Evolutionary conservation across 352 stramenopile genomes (phyloP).

Genomic region (Globisporangium spinosum): DNA sequence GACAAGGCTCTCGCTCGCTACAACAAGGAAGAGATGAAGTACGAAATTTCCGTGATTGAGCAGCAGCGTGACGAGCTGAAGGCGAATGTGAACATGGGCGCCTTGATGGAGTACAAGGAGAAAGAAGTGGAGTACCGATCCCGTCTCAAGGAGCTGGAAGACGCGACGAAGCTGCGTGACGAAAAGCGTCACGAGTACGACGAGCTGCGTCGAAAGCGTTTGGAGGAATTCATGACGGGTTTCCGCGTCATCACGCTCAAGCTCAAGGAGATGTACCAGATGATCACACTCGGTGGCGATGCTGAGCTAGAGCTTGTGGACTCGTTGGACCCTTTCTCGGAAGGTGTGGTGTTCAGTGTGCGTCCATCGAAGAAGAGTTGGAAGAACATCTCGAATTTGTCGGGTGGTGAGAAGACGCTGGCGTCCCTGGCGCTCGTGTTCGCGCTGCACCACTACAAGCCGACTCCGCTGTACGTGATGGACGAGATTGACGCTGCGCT

Average conservation of each 20-base stretch:
- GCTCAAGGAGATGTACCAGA: conserved; percentile 99
- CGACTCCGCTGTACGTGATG: conserved; percentile 99
- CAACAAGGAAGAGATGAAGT: conserved; percentile 91
- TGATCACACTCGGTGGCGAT: conserved; percentile 96
- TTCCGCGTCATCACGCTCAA: conserved; percentile 99
- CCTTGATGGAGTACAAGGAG: conserved; percentile 88
- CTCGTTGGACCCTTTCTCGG: conserved; percentile 98
- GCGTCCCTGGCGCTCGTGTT: conserved; percentile 99
- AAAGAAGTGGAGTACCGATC: conserved; percentile 95
- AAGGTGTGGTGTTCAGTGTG: conserved; percentile 99
- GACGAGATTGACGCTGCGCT: conserved; percentile 92
- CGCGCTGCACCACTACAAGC: conserved; percentile 99
- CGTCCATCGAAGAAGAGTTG: conserved; percentile 99
- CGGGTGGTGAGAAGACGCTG: conserved; percentile 98
- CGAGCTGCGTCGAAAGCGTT: conserved; percentile 93
- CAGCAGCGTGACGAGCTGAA: conserved; percentile 91
- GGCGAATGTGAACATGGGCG: conserved; percentile 94
- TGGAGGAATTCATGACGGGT: conserved; percentile 99
- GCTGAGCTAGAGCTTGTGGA: conserved; percentile 99
- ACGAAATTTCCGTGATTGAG: conserved; percentile 91
- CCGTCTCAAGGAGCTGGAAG: conserved; percentile 93
- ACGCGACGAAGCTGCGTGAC: conserved; percentile 91
- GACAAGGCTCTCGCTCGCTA: conserved; percentile 80
- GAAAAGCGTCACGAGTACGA: conserved; percentile 93
- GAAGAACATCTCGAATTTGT: conserved; percentile 99